Conservation (phyloP, 495 filamentous ascomycete genomes). For the Neurospora sp. region DNA sequence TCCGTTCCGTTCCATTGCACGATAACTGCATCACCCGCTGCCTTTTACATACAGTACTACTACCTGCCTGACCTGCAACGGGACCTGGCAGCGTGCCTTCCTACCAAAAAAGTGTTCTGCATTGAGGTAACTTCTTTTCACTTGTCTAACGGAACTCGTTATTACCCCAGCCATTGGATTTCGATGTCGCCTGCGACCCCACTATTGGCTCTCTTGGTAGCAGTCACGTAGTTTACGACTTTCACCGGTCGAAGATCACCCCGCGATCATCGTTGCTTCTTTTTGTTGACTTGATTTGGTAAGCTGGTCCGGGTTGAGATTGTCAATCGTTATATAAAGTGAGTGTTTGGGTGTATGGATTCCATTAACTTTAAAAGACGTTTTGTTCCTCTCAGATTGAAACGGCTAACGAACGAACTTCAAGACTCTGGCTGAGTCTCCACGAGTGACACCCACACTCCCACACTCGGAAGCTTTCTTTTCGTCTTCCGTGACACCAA, state of each 20-base stretch:
- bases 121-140: not conserved
- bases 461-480: not conserved
- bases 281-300: not conserved
- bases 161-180: not conserved
- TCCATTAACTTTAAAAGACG: too few species aligned
- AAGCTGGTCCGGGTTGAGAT: not conserved
- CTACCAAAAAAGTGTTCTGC: not conserved
- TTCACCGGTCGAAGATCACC: not conserved
- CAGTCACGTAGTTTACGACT: not conserved
- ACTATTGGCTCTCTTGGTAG: not conserved
- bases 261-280: not conserved
- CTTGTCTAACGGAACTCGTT: not conserved
- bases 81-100: not conserved
- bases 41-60: not conserved
- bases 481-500: not conserved
- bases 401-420: too few species aligned
- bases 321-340: not conserved
- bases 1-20: not conserved
- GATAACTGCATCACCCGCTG: not conserved
- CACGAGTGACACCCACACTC: not conserved
- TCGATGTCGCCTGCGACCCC: not conserved
- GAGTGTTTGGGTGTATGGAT: too few species aligned
- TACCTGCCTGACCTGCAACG: not conserved
- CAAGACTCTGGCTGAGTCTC: not conserved
- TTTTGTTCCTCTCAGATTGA: too few species aligned